These are phyloP conservation scores for Pistacia vera DNA, from an alignment of 345 rosid species.

Conservation along the genomic window DNA sequence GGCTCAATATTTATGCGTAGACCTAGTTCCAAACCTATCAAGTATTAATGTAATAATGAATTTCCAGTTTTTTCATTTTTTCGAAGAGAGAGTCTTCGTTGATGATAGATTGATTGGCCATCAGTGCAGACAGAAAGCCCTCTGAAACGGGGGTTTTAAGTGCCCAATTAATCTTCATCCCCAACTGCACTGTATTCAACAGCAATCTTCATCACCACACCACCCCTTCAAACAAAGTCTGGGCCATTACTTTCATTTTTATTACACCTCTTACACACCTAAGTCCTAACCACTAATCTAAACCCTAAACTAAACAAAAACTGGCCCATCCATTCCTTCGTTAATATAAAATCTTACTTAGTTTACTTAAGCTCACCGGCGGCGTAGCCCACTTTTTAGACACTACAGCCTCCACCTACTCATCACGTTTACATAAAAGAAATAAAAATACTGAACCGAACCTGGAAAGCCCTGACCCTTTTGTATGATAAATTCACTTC, in stretches of 20 bases:
- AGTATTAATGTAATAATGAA: too few relatives aligned
- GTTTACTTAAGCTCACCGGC: constrained; percentile 15
- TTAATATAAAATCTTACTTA: not conserved
- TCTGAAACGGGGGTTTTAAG: not conserved
- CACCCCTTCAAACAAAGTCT: too few relatives aligned
- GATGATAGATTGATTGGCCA: constrained; percentile 12
- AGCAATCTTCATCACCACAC: constrained; percentile 16
- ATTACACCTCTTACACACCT: not conserved
- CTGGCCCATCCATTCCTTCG: constrained; percentile 15
- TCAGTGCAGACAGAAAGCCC: not conserved
- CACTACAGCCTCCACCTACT: not conserved
- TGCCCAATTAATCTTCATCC: not conserved
- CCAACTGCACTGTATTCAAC: too few relatives aligned
- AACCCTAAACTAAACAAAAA: not conserved
- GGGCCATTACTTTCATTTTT: not conserved
- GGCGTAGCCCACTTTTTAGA: constrained; percentile 24
- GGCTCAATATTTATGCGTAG: not conserved
- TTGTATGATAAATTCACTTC: not conserved
- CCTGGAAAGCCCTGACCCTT: not conserved
- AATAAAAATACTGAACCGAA: not conserved
- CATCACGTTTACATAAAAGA: not conserved
- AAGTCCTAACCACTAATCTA: not conserved
- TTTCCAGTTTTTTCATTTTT: too few relatives aligned
- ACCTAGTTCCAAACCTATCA: not conserved
- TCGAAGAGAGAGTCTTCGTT: not conserved